Evolutionary conservation across 2,329 filamentous ascomycete genomes (phyloP).

Genomic region (Exophiala lecanii-corni): DNA sequence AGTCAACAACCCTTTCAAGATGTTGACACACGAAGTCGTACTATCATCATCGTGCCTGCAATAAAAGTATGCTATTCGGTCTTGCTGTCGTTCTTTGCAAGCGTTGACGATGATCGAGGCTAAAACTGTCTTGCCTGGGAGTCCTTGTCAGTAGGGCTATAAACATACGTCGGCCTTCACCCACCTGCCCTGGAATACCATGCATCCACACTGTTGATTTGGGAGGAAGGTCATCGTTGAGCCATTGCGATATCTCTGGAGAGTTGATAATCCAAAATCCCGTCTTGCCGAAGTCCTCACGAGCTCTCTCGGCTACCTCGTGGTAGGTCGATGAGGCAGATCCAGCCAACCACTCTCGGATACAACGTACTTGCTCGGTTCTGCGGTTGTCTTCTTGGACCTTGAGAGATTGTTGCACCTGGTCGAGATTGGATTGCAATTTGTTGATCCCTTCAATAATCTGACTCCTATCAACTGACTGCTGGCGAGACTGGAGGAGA

Average conservation of each 20-base stretch:
- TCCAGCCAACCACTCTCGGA: conserved; percentile 10
- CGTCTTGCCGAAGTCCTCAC: conserved; percentile 17
- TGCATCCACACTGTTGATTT: conserved; percentile 32
- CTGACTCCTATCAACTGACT: conserved; percentile 5
- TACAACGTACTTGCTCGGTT: conserved; percentile 9
- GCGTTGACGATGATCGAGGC: conserved; percentile 38
- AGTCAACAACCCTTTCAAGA: conserved; percentile 32
- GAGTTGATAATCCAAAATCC: conserved; percentile 26
- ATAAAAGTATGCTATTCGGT: conserved; percentile 39
- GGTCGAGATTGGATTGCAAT: neutral
- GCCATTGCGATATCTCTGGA: conserved; percentile 18
- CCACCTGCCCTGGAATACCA: conserved; percentile 34
- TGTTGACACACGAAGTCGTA: conserved; percentile 28
- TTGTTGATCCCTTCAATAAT: conserved; percentile 3
- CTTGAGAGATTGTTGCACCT: neutral
- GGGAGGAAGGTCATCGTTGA: conserved; percentile 16
- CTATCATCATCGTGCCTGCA: conserved; percentile 33
- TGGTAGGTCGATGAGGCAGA: conserved; percentile 3
- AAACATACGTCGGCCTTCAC: conserved; percentile 3
- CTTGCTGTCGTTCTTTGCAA: conserved; percentile 15
- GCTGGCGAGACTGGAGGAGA: conserved; percentile 21
- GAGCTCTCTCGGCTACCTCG: conserved; percentile 5
- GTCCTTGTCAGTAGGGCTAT: neutral
- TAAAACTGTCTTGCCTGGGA: conserved; percentile 40
- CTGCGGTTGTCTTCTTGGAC: conserved; percentile 2